phyloP scores from a whole-genome alignment of 805 yeast genomes.

The Wickerhamiella allomyrinae region DNA sequence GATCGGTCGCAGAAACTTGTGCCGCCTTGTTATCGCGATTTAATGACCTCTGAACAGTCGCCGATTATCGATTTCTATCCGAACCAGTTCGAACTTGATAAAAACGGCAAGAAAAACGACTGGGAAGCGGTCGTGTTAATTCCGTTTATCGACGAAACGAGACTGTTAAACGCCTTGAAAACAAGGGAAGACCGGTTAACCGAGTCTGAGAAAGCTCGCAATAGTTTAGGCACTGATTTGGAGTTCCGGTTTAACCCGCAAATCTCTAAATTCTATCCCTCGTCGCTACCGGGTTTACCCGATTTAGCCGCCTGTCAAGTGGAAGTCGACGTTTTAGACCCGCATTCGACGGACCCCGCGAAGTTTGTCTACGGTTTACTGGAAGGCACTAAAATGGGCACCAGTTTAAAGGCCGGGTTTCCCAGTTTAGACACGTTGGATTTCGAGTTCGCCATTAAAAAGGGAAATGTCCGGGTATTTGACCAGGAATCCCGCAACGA shows the following conservation, averaged over 20 bases:
- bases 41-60: conserved; percentile 76
- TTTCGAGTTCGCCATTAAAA: conserved; percentile 36
- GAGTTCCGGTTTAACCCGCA: conserved; percentile 66
- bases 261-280: conserved; percentile 45
- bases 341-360: conserved; percentile 35
- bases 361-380: conserved; percentile 36
- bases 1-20: conserved; percentile 73
- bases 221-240: conserved; percentile 57
- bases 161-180: conserved; percentile 57
- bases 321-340: conserved; percentile 40
- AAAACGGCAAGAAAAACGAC: conserved; percentile 87
- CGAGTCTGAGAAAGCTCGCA: conserved; percentile 60
- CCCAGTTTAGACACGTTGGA: conserved; percentile 69
- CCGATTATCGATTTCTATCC: conserved; percentile 90
- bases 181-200: conserved; percentile 49
- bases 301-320: conserved; percentile 74
- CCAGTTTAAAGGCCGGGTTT: conserved; percentile 72
- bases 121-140: conserved; percentile 97
- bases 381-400: conserved; percentile 54
- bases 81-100: conserved; percentile 67
- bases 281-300: conserved; percentile 60
- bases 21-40: conserved; percentile 60
- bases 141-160: conserved; percentile 75
- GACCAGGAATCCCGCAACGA: conserved; percentile 74
- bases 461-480: conserved; percentile 60